phyloP scores from a whole-genome alignment of 139 green algal genomes.

The Trebouxia sp. region DNA sequence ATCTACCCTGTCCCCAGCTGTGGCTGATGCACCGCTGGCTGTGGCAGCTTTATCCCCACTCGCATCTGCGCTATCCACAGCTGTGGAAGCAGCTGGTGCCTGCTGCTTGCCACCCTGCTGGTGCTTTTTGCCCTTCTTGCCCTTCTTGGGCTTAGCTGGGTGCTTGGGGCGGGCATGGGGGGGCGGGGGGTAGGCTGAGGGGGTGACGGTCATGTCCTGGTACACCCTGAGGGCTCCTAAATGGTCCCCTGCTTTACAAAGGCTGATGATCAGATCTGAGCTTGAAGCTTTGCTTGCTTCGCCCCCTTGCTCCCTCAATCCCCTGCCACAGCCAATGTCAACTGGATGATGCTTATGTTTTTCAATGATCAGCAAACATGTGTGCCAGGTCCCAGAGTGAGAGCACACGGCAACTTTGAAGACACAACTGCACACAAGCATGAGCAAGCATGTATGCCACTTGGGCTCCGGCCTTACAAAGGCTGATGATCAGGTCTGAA shows the following conservation, averaged over 20 bases:
- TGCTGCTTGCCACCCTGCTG: too few relatives aligned
- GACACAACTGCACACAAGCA: too few relatives aligned
- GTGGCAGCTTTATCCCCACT: too few relatives aligned
- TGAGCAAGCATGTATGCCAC: too few relatives aligned
- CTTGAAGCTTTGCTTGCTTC: conserved; percentile 25
- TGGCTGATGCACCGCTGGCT: too few relatives aligned
- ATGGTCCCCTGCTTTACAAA: conserved; percentile 51
- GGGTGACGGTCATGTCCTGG: conserved; percentile 43
- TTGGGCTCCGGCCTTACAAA: conserved; percentile 52
- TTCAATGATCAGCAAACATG: too few relatives aligned
- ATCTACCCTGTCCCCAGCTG: too few relatives aligned
- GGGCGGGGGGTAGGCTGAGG: background rate
- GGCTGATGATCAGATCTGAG: conserved; percentile 53
- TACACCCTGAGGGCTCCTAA: conserved; percentile 48
- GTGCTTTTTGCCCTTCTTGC: background rate
- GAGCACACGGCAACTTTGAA: too few relatives aligned
- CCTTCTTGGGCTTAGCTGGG: background rate
- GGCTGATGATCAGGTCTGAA: conserved; percentile 53
- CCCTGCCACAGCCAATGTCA: conserved; percentile 31
- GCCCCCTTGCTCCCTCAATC: conserved; percentile 4
- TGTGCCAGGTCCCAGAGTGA: too few relatives aligned
- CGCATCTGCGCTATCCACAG: too few relatives aligned
- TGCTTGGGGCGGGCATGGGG: background rate
- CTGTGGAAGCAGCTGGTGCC: too few relatives aligned
- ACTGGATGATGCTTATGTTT: too few relatives aligned